Percentiles rank a stretch among this genome's conserved stretches.
These are phyloP conservation scores for Colletotrichum sp. DNA, from an alignment of 2,329 filamentous ascomycete species.

Conservation along the genomic window DNA sequence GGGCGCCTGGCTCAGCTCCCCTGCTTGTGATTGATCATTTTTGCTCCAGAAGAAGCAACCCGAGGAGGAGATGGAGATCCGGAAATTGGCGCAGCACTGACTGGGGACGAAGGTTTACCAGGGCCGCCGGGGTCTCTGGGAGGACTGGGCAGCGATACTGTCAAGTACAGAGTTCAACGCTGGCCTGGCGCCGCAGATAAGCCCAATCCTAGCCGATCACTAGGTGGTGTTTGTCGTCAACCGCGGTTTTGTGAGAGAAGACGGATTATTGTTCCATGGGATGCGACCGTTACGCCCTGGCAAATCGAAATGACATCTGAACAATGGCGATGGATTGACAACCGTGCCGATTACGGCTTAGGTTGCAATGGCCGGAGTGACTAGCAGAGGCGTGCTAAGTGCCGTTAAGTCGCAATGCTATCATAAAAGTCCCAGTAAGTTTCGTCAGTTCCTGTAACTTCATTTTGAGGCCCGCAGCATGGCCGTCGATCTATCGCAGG, in stretches of 20 bases:
- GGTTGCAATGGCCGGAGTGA: neutral
- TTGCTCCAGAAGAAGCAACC: neutral
- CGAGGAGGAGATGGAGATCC: neutral
- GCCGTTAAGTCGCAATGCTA: neutral
- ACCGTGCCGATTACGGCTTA: neutral
- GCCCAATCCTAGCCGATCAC: neutral
- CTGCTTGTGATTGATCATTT: neutral
- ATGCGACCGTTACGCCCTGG: neutral
- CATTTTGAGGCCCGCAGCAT: neutral
- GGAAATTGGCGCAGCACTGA: conserved; percentile 9
- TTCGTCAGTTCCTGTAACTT: neutral
- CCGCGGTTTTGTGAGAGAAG: neutral
- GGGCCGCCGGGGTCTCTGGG: neutral
- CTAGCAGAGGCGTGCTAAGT: neutral
- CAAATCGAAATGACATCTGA: conserved; percentile 1
- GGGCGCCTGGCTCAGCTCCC: neutral
- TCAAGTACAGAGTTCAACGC: neutral
- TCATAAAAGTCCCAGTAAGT: neutral
- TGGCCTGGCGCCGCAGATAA: neutral
- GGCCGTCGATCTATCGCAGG: neutral
- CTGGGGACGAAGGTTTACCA: conserved; percentile 17
- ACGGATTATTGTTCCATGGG: neutral
- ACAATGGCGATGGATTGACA: neutral
- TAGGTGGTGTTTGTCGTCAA: neutral
- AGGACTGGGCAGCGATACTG: neutral